Percentiles rank a stretch among this genome's conserved stretches.
These are phyloP conservation scores for Peronospora destructor DNA, from an alignment of 352 stramenopile species.

Conservation along the genomic window DNA sequence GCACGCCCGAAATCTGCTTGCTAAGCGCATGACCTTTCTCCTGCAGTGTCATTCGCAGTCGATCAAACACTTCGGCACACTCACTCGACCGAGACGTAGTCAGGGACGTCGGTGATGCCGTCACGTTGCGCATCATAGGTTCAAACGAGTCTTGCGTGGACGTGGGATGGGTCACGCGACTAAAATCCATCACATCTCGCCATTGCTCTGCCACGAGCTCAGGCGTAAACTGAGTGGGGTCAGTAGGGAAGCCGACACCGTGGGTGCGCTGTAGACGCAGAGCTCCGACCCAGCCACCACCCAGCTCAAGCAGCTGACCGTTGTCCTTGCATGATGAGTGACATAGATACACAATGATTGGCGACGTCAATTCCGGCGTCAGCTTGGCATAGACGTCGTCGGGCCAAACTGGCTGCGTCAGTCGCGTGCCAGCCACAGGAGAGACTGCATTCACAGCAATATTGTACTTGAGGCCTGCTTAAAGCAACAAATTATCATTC, in stretches of 20 bases:
- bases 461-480: constrained; percentile 65
- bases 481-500: constrained; percentile 2
- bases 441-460: constrained; percentile 68
- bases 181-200: constrained; percentile 56
- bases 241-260: constrained; percentile 58
- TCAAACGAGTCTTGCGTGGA: constrained; percentile 72
- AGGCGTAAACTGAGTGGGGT: constrained; percentile 46
- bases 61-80: constrained; percentile 53
- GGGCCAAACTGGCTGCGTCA: constrained; percentile 63
- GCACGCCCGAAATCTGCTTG: constrained; percentile 54
- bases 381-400: constrained; percentile 49
- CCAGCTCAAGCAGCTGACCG: constrained; percentile 53
- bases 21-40: constrained; percentile 34
- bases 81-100: constrained; percentile 48
- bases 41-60: constrained; percentile 39
- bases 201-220: constrained; percentile 66
- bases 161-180: constrained; percentile 53
- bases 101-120: constrained; percentile 41
- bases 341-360: constrained; percentile 60
- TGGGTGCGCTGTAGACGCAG: constrained; percentile 61
- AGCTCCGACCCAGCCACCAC: constrained; percentile 60
- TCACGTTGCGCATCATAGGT: constrained; percentile 69
- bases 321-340: constrained; percentile 48
- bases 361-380: constrained; percentile 54
- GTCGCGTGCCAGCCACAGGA: constrained; percentile 51